A percentile compares a stretch with the other conserved stretches of the same genome.
Conservation (phyloP, 352 stramenopile genomes). For the Pythium volutum region DNA sequence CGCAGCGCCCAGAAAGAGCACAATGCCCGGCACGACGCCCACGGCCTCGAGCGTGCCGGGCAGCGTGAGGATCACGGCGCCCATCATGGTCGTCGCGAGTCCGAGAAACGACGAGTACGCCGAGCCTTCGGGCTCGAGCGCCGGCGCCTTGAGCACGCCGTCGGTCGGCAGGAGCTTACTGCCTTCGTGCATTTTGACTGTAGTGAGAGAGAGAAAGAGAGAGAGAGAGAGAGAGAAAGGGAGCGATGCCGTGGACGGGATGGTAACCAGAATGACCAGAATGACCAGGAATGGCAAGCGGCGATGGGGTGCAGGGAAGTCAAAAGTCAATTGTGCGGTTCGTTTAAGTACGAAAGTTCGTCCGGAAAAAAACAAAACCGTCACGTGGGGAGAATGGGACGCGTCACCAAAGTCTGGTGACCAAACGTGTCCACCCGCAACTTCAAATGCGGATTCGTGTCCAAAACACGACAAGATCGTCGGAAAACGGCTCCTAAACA, state of each 20-base stretch:
- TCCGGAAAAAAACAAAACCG: neutral
- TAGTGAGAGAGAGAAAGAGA: neutral
- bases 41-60: slow-evolving; percentile 62
- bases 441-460: neutral
- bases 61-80: slow-evolving; percentile 73
- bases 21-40: slow-evolving; percentile 42
- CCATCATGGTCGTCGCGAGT: slow-evolving; percentile 82
- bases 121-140: slow-evolving; percentile 35
- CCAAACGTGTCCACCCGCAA: neutral
- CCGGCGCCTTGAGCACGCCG: slow-evolving; percentile 9
- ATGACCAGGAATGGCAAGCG: neutral
- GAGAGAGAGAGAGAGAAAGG: neutral
- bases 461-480: neutral
- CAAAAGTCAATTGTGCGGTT: neutral
- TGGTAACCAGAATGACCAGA: no score
- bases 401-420: slow-evolving; percentile 7
- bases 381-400: neutral
- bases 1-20: slow-evolving; percentile 51
- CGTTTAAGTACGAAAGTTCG: slow-evolving; percentile 12
- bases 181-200: slow-evolving; percentile 16
- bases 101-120: slow-evolving; percentile 73
- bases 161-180: slow-evolving; percentile 19
- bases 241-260: no score
- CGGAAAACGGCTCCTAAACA: neutral
- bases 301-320: neutral